phyloP scores from a whole-genome alignment of 2,329 filamentous ascomycete genomes.

The Ploettnerulaceae sp. region DNA sequence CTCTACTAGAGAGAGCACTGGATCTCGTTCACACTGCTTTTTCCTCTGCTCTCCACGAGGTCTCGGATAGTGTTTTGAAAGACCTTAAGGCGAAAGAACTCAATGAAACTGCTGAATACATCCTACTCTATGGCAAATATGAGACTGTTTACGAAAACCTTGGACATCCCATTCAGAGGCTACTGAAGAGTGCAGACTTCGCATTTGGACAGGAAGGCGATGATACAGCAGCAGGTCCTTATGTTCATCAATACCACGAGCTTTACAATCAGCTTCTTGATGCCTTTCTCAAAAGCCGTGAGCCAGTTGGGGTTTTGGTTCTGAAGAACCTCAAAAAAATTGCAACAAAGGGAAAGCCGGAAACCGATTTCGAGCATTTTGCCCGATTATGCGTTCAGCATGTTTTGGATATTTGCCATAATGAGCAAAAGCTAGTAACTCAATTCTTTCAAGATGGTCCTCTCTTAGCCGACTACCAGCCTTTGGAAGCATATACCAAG shows the following conservation, averaged over 20 bases:
- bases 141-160: conserved; percentile 45
- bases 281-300: conserved; percentile 39
- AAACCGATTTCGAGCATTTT: conserved; percentile 32
- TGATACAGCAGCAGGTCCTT: conserved; percentile 54
- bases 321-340: conserved; percentile 53
- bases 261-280: conserved; percentile 46
- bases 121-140: conserved; percentile 67
- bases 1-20: conserved; percentile 66
- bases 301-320: conserved; percentile 51
- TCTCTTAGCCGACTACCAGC: conserved; percentile 24
- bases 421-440: conserved; percentile 29
- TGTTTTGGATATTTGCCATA: conserved; percentile 33
- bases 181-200: conserved; percentile 36
- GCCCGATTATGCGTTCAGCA: conserved; percentile 29
- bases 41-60: conserved; percentile 39
- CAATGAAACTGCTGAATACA: conserved; percentile 68
- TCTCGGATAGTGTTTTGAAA: conserved; percentile 57
- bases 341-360: conserved; percentile 23
- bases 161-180: conserved; percentile 59
- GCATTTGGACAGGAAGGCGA: conserved; percentile 62
- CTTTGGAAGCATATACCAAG: conserved; percentile 24
- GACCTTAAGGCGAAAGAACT: conserved; percentile 58
- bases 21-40: conserved; percentile 35
- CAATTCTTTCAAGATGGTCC: conserved; percentile 31
- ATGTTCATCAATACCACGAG: conserved; percentile 59